Evolutionary conservation across 2,329 filamentous ascomycete genomes (phyloP).

Genomic region (Penicillium oxalicum): DNA sequence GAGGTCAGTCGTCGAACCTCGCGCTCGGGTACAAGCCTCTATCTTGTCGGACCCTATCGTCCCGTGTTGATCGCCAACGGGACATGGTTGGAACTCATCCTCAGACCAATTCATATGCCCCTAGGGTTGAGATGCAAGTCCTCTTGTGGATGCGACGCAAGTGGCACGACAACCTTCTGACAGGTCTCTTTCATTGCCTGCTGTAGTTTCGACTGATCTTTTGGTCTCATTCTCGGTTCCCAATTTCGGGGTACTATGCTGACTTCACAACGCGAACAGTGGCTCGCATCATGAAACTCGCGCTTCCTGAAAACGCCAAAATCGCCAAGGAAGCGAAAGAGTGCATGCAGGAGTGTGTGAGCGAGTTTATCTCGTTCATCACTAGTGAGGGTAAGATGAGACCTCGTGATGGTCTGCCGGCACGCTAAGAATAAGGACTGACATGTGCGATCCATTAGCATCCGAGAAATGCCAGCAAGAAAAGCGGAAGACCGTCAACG

Average conservation of each 20-base stretch:
- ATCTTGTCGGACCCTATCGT: too few species aligned
- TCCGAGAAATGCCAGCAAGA: slow-evolving; percentile 99
- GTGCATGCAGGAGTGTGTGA: slow-evolving; percentile 99
- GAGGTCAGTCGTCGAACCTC: too few species aligned
- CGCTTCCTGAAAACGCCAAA: slow-evolving; percentile 95
- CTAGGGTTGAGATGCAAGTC: too few species aligned
- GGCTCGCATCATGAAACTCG: slow-evolving; percentile 97
- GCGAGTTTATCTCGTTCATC: slow-evolving; percentile 99
- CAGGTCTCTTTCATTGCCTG: background rate
- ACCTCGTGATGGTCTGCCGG: background rate
- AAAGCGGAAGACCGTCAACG: slow-evolving; percentile 98
- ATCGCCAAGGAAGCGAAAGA: slow-evolving; percentile 99
- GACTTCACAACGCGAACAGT: slow-evolving; percentile 68
- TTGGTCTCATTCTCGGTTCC: background rate
- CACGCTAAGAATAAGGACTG: background rate
- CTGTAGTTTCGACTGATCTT: background rate
- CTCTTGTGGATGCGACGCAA: too few species aligned
- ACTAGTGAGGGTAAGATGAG: slow-evolving; percentile 82
- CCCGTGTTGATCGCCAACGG: too few species aligned
- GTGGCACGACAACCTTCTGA: background rate
- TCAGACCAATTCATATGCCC: too few species aligned
- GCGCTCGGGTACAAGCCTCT: too few species aligned
- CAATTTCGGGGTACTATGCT: slow-evolving; percentile 10
- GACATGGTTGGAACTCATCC: too few species aligned
- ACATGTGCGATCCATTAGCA: slow-evolving; percentile 50